phyloP scores from a whole-genome alignment of 345 rosid genomes.

The Eucalyptus cloeziana region DNA sequence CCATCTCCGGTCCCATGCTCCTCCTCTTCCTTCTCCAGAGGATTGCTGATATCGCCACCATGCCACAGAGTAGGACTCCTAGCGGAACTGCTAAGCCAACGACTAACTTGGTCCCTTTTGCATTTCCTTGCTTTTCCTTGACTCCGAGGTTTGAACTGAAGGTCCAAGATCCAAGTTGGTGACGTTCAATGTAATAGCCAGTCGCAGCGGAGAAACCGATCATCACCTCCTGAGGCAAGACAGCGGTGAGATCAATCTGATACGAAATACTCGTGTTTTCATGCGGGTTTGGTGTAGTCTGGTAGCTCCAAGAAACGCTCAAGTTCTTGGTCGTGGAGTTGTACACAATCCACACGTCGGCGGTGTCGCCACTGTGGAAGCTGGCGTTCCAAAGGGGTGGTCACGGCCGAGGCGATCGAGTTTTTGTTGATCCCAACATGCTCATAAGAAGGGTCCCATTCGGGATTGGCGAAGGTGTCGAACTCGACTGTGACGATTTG shows the following conservation, averaged over 20 bases:
- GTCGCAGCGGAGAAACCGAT: constrained; percentile 20
- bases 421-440: constrained; percentile 39
- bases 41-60: background rate
- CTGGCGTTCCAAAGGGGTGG: constrained; percentile 33
- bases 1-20: background rate
- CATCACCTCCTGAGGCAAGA: background rate
- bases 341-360: constrained; percentile 17
- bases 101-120: background rate
- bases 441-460: constrained; percentile 15
- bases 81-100: background rate
- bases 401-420: constrained; percentile 11
- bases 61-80: background rate
- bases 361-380: constrained; percentile 15
- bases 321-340: constrained; percentile 16
- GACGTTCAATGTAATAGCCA: background rate
- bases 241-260: background rate
- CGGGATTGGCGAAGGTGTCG: constrained; percentile 2
- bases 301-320: constrained; percentile 19
- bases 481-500: constrained; percentile 17
- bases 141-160: background rate
- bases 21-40: background rate
- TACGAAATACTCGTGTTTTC: background rate
- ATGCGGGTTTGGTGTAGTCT: background rate
- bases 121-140: background rate
- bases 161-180: constrained; percentile 4